Conservation (phyloP, 2,329 filamentous ascomycete genomes). For the Colletotrichum caudatum region DNA sequence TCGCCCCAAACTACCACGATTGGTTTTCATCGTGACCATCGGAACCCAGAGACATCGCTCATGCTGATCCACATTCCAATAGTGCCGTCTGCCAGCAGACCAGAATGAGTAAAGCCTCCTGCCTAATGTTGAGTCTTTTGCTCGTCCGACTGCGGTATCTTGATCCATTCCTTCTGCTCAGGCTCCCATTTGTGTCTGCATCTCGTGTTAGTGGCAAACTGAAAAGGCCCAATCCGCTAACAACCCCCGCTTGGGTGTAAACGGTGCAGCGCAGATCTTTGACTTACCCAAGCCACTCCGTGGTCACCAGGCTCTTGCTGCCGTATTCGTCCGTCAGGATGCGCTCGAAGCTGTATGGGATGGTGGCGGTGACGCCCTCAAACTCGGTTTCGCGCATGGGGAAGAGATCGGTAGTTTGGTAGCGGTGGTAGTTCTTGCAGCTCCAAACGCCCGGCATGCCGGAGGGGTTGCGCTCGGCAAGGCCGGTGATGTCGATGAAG, state of each 20-base stretch:
- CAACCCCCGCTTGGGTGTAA: background rate
- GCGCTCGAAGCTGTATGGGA: slow-evolving; percentile 77
- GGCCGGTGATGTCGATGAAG: slow-evolving; percentile 85
- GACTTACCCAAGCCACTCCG: slow-evolving; percentile 72
- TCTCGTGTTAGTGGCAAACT: slow-evolving; percentile 31
- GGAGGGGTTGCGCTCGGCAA: slow-evolving; percentile 74
- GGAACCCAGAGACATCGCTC: background rate
- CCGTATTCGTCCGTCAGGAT: slow-evolving; percentile 76
- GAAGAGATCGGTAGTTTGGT: slow-evolving; percentile 77
- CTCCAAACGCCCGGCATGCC: slow-evolving; percentile 74
- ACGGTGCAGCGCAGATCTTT: background rate
- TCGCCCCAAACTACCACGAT: slow-evolving; percentile 14
- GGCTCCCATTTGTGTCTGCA: slow-evolving; percentile 71
- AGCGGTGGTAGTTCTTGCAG: slow-evolving; percentile 85
- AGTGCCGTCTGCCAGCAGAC: background rate
- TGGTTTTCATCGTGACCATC: slow-evolving; percentile 1
- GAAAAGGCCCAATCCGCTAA: background rate
- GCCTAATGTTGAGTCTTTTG: slow-evolving; percentile 16
- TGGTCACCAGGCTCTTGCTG: slow-evolving; percentile 68
- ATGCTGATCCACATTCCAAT: slow-evolving; percentile 7
- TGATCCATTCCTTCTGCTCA: slow-evolving; percentile 70
- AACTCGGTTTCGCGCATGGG: slow-evolving; percentile 80
- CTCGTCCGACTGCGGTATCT: slow-evolving; percentile 45
- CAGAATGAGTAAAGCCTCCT: background rate
- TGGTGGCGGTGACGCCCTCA: slow-evolving; percentile 76